Evolutionary conservation across 2,329 filamentous ascomycete species (phyloP).

Genomic region (Pseudogymnoascus sp.): DNA sequence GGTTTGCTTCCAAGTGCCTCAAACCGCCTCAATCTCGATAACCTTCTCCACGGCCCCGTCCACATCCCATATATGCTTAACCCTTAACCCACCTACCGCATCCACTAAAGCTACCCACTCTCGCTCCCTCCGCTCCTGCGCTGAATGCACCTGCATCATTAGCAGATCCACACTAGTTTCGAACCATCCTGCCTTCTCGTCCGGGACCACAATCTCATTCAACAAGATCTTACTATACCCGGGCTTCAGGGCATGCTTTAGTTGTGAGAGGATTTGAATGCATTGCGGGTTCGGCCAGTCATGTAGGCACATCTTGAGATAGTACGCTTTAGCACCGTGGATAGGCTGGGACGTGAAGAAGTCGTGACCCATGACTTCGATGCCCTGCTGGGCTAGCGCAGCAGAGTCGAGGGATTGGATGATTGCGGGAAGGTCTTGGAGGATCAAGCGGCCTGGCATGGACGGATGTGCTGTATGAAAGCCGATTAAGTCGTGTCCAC

Average conservation of each 20-base stretch:
- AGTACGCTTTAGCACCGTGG: constrained; percentile 29
- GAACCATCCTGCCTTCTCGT: constrained; percentile 2
- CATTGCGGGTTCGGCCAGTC: constrained; percentile 34
- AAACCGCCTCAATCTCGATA: constrained; percentile 7
- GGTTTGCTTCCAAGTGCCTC: background rate
- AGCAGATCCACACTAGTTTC: constrained; percentile 11
- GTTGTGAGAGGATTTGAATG: constrained; percentile 25
- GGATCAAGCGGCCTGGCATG: constrained; percentile 5
- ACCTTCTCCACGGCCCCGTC: constrained; percentile 8
- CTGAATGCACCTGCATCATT: constrained; percentile 8
- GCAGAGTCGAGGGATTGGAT: constrained; percentile 3
- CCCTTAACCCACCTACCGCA: constrained; percentile 6
- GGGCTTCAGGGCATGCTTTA: constrained; percentile 26
- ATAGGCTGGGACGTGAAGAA: constrained; percentile 32
- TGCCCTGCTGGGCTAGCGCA: constrained; percentile 11
- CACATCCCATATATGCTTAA: constrained; percentile 8
- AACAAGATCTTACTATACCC: constrained; percentile 18
- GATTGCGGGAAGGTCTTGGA: constrained; percentile 13
- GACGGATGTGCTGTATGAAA: background rate
- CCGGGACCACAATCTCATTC: constrained; percentile 18
- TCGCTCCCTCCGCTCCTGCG: constrained; percentile 8
- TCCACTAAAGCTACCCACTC: constrained; percentile 3
- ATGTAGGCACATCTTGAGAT: constrained; percentile 32
- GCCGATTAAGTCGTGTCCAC: constrained; percentile 13
- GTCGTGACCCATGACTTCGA: constrained; percentile 27